Percentiles rank a stretch among this genome's conserved stretches.
Conservation (phyloP, 495 filamentous ascomycete genomes). For the Cercophora sp. region DNA sequence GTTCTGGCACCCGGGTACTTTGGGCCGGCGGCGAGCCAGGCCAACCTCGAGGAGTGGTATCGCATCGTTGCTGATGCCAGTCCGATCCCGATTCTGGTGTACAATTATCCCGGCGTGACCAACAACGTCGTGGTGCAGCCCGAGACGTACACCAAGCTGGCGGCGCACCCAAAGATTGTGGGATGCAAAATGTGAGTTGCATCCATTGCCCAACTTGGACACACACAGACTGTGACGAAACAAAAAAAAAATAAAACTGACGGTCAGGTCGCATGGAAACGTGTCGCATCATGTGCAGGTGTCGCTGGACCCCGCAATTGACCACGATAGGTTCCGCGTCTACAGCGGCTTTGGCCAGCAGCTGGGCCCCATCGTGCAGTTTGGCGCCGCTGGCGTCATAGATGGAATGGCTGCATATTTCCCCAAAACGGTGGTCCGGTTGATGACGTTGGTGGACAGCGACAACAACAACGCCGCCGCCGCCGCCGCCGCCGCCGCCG, state of each 20-base stretch:
- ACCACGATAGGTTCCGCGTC: slow-evolving; percentile 52
- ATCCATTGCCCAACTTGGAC: too few species aligned
- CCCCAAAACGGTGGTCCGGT: slow-evolving; percentile 53
- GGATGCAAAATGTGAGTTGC: slow-evolving; percentile 56
- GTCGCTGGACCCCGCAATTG: slow-evolving; percentile 44
- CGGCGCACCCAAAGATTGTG: slow-evolving; percentile 57
- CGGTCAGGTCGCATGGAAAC: slow-evolving; percentile 55
- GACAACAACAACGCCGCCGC: slow-evolving; percentile 19
- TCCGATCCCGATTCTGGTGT: slow-evolving; percentile 55
- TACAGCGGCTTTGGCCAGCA: slow-evolving; percentile 67
- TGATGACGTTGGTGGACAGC: slow-evolving; percentile 46
- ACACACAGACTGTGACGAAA: too few species aligned
- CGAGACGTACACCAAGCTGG: slow-evolving; percentile 50
- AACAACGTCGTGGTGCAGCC: slow-evolving; percentile 56
- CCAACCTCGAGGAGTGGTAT: slow-evolving; percentile 52
- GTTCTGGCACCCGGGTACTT: slow-evolving; percentile 58
- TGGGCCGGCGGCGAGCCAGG: slow-evolving; percentile 43
- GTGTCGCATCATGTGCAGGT: slow-evolving; percentile 59
- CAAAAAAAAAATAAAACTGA: not conserved
- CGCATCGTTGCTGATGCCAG: slow-evolving; percentile 49
- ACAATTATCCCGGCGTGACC: slow-evolving; percentile 64
- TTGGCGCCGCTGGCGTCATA: slow-evolving; percentile 60
- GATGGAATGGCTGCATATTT: slow-evolving; percentile 61
- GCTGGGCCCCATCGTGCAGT: slow-evolving; percentile 53
- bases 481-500: too few species aligned